Conservation (phyloP, 495 filamentous ascomycete species). For the Aspergillus funiculosus region DNA sequence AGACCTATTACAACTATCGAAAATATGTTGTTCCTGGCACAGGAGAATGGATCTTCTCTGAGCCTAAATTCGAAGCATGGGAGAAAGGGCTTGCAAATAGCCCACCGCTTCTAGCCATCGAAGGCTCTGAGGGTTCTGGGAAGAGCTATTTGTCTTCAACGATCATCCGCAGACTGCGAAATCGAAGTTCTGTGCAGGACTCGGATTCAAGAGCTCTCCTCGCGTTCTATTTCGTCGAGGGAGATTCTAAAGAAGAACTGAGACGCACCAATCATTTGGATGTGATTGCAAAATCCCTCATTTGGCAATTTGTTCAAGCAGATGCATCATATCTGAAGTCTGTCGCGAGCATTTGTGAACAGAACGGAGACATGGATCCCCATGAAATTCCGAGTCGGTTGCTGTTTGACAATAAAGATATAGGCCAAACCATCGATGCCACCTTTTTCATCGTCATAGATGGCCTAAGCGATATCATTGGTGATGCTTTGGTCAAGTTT, state of each 20-base stretch:
- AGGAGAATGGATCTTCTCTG: constrained; percentile 28
- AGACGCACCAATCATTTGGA: constrained; percentile 18
- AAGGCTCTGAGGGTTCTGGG: constrained; percentile 30
- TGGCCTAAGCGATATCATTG: constrained; percentile 21
- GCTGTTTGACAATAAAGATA: constrained; percentile 28
- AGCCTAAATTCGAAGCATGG: constrained; percentile 27
- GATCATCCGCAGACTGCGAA: constrained; percentile 28
- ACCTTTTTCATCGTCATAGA: constrained; percentile 36
- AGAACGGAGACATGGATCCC: constrained; percentile 23
- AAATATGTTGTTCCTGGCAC: constrained; percentile 30
- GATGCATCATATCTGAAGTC: constrained; percentile 35
- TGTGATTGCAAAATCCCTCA: constrained; percentile 24
- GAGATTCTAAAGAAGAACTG: constrained; percentile 27
- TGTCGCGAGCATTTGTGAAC: constrained; percentile 28
- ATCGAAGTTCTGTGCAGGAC: constrained; percentile 20
- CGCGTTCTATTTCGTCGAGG: constrained; percentile 36
- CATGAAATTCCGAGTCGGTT: constrained; percentile 27
- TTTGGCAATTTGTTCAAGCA: constrained; percentile 35
- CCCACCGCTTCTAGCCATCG: constrained; percentile 25
- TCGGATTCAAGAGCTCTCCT: constrained; percentile 27
- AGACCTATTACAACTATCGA: constrained; percentile 29
- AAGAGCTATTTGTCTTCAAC: constrained; percentile 36
- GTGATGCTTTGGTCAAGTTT: constrained; percentile 24
- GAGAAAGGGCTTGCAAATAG: constrained; percentile 16
- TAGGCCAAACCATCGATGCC: constrained; percentile 20